Conservation (phyloP, 208 protist species). For the Vickermania spadyakhi region DNA sequence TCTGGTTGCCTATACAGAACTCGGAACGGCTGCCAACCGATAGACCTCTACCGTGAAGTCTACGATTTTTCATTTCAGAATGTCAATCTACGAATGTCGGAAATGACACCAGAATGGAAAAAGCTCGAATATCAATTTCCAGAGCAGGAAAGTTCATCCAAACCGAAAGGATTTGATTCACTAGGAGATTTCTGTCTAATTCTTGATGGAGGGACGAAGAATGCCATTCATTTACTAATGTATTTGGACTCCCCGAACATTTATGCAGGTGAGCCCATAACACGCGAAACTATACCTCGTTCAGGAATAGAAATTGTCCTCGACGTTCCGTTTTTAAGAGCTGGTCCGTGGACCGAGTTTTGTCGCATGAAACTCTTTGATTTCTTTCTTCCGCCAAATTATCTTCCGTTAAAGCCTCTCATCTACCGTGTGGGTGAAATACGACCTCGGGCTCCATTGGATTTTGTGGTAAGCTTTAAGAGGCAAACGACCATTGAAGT, state of each 20-base stretch:
- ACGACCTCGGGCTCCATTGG: conserved; percentile 64
- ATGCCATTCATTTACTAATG: conserved; percentile 54
- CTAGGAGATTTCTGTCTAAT: conserved; percentile 72
- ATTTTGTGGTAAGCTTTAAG: conserved; percentile 70
- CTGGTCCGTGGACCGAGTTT: conserved; percentile 82
- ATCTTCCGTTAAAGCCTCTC: conserved; percentile 46
- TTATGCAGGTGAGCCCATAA: conserved; percentile 61
- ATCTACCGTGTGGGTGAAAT: conserved; percentile 54
- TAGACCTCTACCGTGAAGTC: conserved; percentile 74
- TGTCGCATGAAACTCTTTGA: conserved; percentile 67
- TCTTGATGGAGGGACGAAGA: conserved; percentile 53
- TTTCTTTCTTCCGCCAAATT: conserved; percentile 74
- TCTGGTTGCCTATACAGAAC: conserved; percentile 59
- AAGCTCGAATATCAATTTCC: conserved; percentile 24
- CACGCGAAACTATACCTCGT: conserved; percentile 41
- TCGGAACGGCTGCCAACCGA: conserved; percentile 30
- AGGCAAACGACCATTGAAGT: conserved; percentile 50
- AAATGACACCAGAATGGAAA: conserved; percentile 20
- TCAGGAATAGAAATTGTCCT: conserved; percentile 73
- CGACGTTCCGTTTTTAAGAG: conserved; percentile 49
- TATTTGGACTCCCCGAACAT: conserved; percentile 79
- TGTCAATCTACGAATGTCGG: conserved; percentile 61
- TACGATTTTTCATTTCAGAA: conserved; percentile 62
- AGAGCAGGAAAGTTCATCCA: conserved; percentile 5
- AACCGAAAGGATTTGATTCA: conserved; percentile 26